phyloP scores from a whole-genome alignment of 352 stramenopile genomes.

The Poterioochromonas sp. region DNA sequence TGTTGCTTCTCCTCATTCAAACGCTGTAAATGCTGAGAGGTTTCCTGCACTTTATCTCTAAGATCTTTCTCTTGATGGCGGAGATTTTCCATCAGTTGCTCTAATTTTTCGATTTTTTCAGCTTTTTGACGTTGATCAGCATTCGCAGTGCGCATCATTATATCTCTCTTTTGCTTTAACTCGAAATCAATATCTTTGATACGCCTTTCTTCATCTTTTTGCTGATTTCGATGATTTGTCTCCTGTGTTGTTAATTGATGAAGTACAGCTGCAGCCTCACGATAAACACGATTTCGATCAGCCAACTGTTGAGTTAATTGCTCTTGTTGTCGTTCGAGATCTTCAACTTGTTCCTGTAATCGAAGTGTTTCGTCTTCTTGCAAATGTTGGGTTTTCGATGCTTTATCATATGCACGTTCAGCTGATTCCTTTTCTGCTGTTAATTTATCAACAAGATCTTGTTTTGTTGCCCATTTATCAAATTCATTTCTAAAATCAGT shows the following conservation, averaged over 20 bases:
- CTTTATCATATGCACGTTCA: background rate
- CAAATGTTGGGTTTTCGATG: background rate
- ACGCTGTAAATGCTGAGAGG: background rate
- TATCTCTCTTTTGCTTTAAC: background rate
- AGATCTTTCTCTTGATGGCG: no score
- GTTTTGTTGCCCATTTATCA: no score
- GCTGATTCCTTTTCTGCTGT: no score
- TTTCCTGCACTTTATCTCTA: background rate
- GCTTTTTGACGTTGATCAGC: no score
- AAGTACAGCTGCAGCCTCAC: background rate
- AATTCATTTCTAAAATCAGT: no score
- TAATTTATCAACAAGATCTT: no score
- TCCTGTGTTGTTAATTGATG: background rate
- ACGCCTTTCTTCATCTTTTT: conserved; percentile 1
- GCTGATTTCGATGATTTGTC: conserved; percentile 8
- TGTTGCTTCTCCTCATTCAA: background rate
- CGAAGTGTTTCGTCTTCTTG: background rate
- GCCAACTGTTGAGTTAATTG: no score
- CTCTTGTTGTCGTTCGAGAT: background rate
- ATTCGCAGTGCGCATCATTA: no score
- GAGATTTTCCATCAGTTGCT: background rate
- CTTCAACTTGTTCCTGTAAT: background rate
- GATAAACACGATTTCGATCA: no score
- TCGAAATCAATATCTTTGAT: background rate
- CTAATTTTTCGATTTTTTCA: background rate